Evolutionary conservation across 1,139 yeast species (phyloP).

Genomic region (Lodderomyces jiufengensis): DNA sequence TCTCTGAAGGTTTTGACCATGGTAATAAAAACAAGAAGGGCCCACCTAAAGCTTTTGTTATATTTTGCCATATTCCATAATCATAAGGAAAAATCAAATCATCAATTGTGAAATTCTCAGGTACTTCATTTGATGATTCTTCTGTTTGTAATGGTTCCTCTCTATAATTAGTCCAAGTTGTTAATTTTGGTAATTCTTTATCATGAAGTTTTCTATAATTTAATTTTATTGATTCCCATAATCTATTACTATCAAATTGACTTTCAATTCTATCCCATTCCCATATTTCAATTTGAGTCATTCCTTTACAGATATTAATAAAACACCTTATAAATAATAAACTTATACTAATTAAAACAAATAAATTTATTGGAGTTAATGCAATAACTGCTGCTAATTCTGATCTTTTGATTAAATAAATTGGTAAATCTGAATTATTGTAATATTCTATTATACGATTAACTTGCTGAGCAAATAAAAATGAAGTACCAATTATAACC

Average conservation of each 20-base stretch:
- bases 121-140: conserved; percentile 16
- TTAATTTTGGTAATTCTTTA: conserved; percentile 41
- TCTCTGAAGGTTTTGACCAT: conserved; percentile 49
- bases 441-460: conserved; percentile 46
- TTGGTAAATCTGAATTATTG: conserved; percentile 52
- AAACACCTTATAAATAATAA: conserved; percentile 62
- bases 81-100: conserved; percentile 82
- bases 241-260: conserved; percentile 51
- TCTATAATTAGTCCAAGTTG: conserved; percentile 41
- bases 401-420: conserved; percentile 50
- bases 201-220: conserved; percentile 46
- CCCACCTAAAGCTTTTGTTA: conserved; percentile 50
- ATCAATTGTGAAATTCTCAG: conserved; percentile 45
- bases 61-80: conserved; percentile 55
- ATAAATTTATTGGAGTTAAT: conserved; percentile 51
- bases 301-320: conserved; percentile 58
- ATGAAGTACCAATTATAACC: conserved; percentile 57
- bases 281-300: conserved; percentile 92
- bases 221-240: conserved; percentile 49
- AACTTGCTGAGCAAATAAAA: conserved; percentile 42
- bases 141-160: conserved; percentile 9
- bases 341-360: conserved; percentile 57
- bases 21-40: conserved; percentile 68
- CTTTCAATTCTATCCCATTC: conserved; percentile 78
- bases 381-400: conserved; percentile 58